Evolutionary conservation across 73 alveolate genomes (phyloP).

Genomic region (Paramecium tetraurelia): DNA sequence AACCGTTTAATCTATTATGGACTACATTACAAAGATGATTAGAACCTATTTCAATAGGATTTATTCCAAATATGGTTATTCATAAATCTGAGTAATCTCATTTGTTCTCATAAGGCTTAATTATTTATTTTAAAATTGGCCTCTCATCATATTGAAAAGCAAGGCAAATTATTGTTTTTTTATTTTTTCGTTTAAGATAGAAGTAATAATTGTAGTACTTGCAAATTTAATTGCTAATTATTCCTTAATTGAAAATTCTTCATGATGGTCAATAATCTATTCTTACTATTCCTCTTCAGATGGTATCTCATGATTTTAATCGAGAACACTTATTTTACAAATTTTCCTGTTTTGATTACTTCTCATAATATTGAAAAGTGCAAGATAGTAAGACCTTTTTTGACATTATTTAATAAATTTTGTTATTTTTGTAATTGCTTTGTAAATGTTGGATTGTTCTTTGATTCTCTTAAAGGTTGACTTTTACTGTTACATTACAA

Average conservation of each 20-base stretch:
- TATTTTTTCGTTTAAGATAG: not conserved
- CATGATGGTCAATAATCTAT: not conserved
- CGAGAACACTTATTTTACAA: not conserved
- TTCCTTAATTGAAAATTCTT: not conserved
- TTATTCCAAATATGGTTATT: not conserved
- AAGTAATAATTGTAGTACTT: not conserved
- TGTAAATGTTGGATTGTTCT: not conserved
- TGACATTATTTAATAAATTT: not conserved
- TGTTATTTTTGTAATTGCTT: not conserved
- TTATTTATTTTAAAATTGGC: not conserved
- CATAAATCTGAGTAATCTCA: not conserved
- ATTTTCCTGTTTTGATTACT: not conserved
- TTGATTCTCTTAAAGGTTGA: not conserved
- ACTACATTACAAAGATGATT: not conserved
- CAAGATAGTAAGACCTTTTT: not conserved
- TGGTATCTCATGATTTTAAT: not conserved
- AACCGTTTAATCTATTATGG: not conserved
- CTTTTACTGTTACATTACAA: not conserved
- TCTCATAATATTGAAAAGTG: not conserved
- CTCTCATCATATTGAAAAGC: not conserved
- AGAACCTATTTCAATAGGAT: not conserved
- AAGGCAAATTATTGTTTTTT: not conserved
- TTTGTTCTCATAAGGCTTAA: not conserved
- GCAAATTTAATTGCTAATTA: constrained; percentile 12
- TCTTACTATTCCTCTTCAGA: not conserved